Conservation (phyloP, 2,329 filamentous ascomycete genomes). For the Mycosphaerelloides madeirae region DNA sequence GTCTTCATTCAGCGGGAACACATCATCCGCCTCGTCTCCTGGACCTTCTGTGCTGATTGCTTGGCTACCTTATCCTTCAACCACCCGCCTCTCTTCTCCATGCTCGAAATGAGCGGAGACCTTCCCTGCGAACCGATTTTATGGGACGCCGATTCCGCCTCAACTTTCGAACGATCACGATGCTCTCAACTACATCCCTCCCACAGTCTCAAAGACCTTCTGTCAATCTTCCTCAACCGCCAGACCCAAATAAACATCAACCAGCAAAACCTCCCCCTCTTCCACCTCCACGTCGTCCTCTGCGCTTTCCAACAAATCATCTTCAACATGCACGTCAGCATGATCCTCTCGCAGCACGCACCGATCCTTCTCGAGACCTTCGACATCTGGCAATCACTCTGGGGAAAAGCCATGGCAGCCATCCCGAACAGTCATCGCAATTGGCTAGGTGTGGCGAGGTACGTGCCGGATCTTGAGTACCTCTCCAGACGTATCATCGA, state of each 20-base stretch:
- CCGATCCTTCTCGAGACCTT: not conserved
- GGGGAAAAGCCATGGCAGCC: not conserved
- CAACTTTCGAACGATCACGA: not conserved
- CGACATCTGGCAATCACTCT: not conserved
- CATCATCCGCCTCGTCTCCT: conserved; percentile 6
- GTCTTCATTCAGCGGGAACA: conserved; percentile 5
- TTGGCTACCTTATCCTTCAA: conserved; percentile 7
- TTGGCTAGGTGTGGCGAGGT: conserved; percentile 5
- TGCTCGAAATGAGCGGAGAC: conserved; percentile 7
- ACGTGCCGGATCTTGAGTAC: not conserved
- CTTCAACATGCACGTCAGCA: conserved; percentile 7
- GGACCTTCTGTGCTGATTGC: conserved; percentile 9
- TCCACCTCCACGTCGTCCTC: too few species aligned
- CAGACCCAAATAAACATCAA: too few species aligned
- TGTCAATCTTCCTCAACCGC: too few species aligned
- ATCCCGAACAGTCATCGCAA: conserved; percentile 2
- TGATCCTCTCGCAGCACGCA: not conserved
- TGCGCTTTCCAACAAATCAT: too few species aligned
- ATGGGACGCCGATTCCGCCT: conserved; percentile 3
- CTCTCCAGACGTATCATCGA: not conserved
- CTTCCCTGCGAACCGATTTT: too few species aligned
- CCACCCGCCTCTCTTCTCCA: conserved; percentile 3
- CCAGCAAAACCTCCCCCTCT: too few species aligned
- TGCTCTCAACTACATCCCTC: too few species aligned
- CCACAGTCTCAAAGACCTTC: too few species aligned